phyloP scores from a whole-genome alignment of 768 basidiomycete species.

The Termitomyces sp. region DNA sequence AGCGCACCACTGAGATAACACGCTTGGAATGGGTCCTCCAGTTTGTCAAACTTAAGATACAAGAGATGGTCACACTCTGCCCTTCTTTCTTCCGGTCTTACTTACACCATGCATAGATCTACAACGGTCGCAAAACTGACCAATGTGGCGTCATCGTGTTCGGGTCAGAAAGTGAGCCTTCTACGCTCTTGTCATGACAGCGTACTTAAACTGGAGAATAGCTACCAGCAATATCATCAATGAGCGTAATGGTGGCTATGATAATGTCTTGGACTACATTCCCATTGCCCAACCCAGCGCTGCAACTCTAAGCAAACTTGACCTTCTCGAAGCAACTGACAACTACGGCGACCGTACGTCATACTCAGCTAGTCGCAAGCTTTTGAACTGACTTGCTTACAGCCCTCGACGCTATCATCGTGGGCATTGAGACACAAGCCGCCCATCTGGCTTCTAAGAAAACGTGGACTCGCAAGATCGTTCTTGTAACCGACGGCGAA shows the following conservation, averaged over 20 bases:
- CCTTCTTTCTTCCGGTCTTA: not conserved
- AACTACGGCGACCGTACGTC: slow-evolving; percentile 62
- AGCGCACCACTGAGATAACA: slow-evolving; percentile 52
- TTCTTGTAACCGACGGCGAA: slow-evolving; percentile 84
- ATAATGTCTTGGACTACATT: slow-evolving; percentile 67
- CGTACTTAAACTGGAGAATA: slow-evolving; percentile 17
- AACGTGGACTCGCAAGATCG: slow-evolving; percentile 81
- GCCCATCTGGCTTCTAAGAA: slow-evolving; percentile 62
- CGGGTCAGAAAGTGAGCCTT: slow-evolving; percentile 61
- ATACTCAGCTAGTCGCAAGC: not conserved
- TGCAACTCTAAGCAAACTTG: slow-evolving; percentile 59
- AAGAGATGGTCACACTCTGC: slow-evolving; percentile 65
- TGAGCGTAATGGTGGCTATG: slow-evolving; percentile 60
- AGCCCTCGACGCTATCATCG: slow-evolving; percentile 87
- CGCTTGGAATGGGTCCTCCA: slow-evolving; percentile 81
- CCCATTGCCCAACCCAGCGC: slow-evolving; percentile 63
- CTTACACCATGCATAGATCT: slow-evolving; percentile 53
- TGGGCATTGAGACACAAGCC: slow-evolving; percentile 77
- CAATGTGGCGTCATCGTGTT: slow-evolving; percentile 87
- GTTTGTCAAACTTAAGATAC: slow-evolving; percentile 85
- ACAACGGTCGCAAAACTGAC: slow-evolving; percentile 88
- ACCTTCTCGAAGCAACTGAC: slow-evolving; percentile 50
- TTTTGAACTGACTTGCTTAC: not conserved
- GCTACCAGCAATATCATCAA: slow-evolving; percentile 66
- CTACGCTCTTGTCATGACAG: not conserved